phyloP scores from a whole-genome alignment of 2,329 filamentous ascomycete genomes.

The Achaetomium macrosporum region DNA sequence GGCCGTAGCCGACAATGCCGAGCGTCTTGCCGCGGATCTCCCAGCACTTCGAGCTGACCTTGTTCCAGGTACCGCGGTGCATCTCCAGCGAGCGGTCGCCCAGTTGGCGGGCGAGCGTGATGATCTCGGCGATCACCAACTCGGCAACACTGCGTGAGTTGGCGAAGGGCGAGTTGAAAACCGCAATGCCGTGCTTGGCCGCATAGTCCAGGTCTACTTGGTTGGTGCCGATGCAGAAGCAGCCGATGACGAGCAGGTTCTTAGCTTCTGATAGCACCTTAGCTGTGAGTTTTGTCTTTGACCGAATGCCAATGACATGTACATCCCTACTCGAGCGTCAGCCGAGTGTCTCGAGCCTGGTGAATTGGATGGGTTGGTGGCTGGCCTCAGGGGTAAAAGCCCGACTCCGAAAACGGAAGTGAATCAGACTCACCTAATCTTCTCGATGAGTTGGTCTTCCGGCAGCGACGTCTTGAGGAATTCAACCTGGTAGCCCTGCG shows the following conservation, averaged over 20 bases:
- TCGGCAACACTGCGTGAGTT: conserved; percentile 97
- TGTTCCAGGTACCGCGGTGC: conserved; percentile 95
- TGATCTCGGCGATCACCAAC: conserved; percentile 91
- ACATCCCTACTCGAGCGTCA: conserved; percentile 60
- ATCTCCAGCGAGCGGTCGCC: conserved; percentile 90
- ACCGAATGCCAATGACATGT: conserved; percentile 95
- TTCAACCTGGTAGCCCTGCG: conserved; percentile 95
- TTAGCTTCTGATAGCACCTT: conserved; percentile 82
- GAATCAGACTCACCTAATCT: conserved; percentile 65
- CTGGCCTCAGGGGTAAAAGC: conserved; percentile 6
- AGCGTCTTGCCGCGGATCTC: conserved; percentile 97
- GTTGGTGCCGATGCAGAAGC: conserved; percentile 98
- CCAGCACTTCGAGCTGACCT: conserved; percentile 95
- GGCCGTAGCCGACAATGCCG: conserved; percentile 92
- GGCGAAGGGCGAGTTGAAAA: conserved; percentile 98
- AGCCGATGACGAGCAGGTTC: conserved; percentile 91
- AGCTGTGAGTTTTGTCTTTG: conserved; percentile 90
- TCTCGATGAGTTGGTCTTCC: conserved; percentile 92
- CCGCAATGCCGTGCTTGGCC: conserved; percentile 79
- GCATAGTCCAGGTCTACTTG: conserved; percentile 85
- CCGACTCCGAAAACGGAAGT: conserved; percentile 19
- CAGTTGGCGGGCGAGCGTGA: conserved; percentile 82
- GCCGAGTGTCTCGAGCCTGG: conserved; percentile 18
- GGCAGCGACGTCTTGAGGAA: conserved; percentile 80
- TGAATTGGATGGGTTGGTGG: background rate